These are phyloP conservation scores for Cryptococcus sp. DNA, from an alignment of 1,284 basidiomycete species.

Conservation along the genomic window DNA sequence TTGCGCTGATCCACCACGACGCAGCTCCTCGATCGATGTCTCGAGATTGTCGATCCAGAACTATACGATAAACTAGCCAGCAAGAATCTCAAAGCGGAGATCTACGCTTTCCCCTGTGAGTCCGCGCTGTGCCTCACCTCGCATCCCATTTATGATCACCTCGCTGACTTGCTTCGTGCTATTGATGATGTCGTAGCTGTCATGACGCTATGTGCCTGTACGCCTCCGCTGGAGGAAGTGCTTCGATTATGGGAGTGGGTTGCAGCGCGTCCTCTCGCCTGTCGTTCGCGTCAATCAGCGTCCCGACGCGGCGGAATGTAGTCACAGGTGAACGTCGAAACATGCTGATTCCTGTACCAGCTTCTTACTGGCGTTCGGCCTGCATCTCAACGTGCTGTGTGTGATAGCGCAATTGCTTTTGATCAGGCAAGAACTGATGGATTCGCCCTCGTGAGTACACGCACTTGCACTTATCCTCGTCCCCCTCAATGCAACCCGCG, in stretches of 20 bases:
- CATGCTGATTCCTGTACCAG: slow-evolving; percentile 18
- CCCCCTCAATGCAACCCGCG: no score
- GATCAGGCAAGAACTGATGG: slow-evolving; percentile 86
- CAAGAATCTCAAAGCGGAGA: slow-evolving; percentile 94
- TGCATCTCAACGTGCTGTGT: slow-evolving; percentile 92
- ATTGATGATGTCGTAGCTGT: slow-evolving; percentile 63
- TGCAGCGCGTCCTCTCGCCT: not conserved
- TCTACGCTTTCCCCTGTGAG: slow-evolving; percentile 95
- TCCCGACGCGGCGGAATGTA: not conserved
- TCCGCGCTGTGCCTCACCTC: slow-evolving; percentile 18
- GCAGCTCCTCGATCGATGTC: slow-evolving; percentile 85
- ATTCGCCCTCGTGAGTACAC: slow-evolving; percentile 68
- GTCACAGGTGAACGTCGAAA: not conserved
- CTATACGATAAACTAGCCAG: slow-evolving; percentile 77
- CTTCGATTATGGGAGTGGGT: slow-evolving; percentile 83
- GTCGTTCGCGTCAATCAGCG: not conserved
- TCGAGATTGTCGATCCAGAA: slow-evolving; percentile 85
- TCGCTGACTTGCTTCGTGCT: not conserved
- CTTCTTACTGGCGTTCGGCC: slow-evolving; percentile 92
- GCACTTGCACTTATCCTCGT: no score
- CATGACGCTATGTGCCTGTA: slow-evolving; percentile 92
- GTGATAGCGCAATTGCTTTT: slow-evolving; percentile 91
- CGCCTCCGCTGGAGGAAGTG: slow-evolving; percentile 91
- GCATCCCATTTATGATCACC: not conserved
- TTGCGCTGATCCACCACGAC: not conserved